These are phyloP conservation scores for Ascoidea tarda DNA, from an alignment of 805 yeast species.

Conservation along the genomic window DNA sequence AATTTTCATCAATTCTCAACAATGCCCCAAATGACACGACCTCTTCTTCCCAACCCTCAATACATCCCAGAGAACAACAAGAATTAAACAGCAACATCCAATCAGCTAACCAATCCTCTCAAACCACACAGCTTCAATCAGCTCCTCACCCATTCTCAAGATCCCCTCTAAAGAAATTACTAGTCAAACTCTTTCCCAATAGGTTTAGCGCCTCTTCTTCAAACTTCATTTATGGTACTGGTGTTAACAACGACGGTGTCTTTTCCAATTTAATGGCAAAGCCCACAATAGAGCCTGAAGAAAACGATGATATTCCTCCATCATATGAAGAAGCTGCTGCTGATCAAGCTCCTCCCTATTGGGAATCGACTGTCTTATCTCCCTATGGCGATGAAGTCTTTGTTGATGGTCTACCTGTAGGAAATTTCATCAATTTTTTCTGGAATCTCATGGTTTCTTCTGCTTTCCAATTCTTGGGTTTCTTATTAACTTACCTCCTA, in stretches of 20 bases:
- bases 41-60: no score
- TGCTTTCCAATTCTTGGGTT: conserved; percentile 92
- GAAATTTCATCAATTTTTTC: conserved; percentile 70
- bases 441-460: conserved; percentile 86
- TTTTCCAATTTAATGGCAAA: conserved; percentile 86
- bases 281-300: conserved; percentile 24
- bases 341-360: conserved; percentile 90
- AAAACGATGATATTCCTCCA: conserved; percentile 49
- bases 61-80: no score
- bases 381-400: conserved; percentile 82
- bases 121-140: background rate
- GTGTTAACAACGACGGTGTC: conserved; percentile 67
- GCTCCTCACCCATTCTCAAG: background rate
- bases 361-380: conserved; percentile 80
- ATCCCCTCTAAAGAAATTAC: background rate
- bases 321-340: conserved; percentile 91
- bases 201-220: background rate
- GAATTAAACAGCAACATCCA: background rate
- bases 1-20: no score
- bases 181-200: background rate
- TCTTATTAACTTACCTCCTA: conserved; percentile 73
- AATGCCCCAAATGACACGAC: no score
- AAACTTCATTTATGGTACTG: conserved; percentile 6
- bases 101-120: background rate
- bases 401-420: conserved; percentile 93